Percentiles rank a stretch among this genome's conserved stretches.
Evolutionary conservation across 225 moss, liverwort and hornwort species (phyloP).

Genomic region (Anthoceros angustus): DNA sequence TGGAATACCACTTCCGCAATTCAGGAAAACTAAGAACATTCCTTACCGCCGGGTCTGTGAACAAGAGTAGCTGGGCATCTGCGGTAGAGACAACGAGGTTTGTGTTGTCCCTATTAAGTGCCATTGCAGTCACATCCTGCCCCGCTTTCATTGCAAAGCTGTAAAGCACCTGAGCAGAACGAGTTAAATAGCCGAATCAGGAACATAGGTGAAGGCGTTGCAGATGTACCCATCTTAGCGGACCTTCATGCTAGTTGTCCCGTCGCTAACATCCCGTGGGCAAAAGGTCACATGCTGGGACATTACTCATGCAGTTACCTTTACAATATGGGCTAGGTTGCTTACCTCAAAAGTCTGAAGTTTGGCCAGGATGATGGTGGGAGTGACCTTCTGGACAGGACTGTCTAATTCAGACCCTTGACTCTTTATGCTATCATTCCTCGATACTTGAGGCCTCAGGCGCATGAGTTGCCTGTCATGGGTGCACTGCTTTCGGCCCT

Average conservation of each 20-base stretch:
- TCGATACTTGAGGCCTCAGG: neutral
- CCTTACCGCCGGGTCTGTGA: slow-evolving; percentile 86
- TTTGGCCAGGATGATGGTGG: slow-evolving; percentile 65
- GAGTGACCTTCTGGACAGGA: slow-evolving; percentile 42
- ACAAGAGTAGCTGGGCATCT: slow-evolving; percentile 84
- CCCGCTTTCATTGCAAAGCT: slow-evolving; percentile 86
- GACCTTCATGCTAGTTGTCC: too few relatives aligned
- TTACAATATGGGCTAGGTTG: neutral
- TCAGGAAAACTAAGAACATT: neutral
- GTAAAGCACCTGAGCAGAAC: slow-evolving; percentile 56
- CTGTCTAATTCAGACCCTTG: neutral
- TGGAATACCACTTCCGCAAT: neutral
- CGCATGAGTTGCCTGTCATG: neutral
- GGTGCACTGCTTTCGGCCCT: neutral
- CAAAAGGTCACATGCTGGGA: too few relatives aligned
- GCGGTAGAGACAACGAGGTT: slow-evolving; percentile 87
- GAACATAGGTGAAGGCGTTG: too few relatives aligned
- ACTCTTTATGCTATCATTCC: slow-evolving; percentile 4
- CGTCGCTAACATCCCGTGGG: too few relatives aligned
- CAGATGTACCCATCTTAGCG: too few relatives aligned
- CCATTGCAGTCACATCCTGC: slow-evolving; percentile 85
- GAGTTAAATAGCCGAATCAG: too few relatives aligned
- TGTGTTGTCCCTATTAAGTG: slow-evolving; percentile 74
- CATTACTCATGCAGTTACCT: too few relatives aligned
- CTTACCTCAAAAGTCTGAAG: slow-evolving; percentile 81